Conservation (phyloP, 108 stramenopile genomes). For the Phaeodactylum tricornutum region DNA sequence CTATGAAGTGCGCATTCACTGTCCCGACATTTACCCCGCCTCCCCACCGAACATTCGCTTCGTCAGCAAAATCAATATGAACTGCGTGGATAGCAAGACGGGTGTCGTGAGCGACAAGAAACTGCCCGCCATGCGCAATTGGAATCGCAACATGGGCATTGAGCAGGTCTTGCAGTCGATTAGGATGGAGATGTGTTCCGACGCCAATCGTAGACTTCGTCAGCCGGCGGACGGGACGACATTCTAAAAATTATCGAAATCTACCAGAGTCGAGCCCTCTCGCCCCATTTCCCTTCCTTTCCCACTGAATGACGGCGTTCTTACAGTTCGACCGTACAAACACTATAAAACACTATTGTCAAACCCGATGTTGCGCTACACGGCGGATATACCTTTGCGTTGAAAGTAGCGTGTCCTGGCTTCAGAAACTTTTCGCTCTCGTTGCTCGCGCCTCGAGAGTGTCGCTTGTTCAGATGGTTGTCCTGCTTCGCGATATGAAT, state of each 20-base stretch:
- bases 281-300: neutral
- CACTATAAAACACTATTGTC: neutral
- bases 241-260: constrained; percentile 27
- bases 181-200: constrained; percentile 67
- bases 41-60: constrained; percentile 84
- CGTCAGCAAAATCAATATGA: constrained; percentile 90
- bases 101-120: constrained; percentile 59
- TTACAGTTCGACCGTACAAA: neutral
- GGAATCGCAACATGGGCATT: constrained; percentile 87
- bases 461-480: neutral
- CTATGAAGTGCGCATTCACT: constrained; percentile 85
- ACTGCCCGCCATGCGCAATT: constrained; percentile 67
- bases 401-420: constrained; percentile 33
- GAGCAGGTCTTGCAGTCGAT: constrained; percentile 66
- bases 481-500: neutral
- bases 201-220: constrained; percentile 60
- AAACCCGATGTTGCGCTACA: neutral
- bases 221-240: constrained; percentile 73
- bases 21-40: constrained; percentile 89
- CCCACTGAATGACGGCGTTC: neutral
- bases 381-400: constrained; percentile 14
- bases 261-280: neutral
- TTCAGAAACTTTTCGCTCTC: constrained; percentile 28
- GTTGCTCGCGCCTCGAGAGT: constrained; percentile 10
- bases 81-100: constrained; percentile 77